Conservation (phyloP, 2,329 filamentous ascomycete genomes). For the Fusarium hainanense region DNA sequence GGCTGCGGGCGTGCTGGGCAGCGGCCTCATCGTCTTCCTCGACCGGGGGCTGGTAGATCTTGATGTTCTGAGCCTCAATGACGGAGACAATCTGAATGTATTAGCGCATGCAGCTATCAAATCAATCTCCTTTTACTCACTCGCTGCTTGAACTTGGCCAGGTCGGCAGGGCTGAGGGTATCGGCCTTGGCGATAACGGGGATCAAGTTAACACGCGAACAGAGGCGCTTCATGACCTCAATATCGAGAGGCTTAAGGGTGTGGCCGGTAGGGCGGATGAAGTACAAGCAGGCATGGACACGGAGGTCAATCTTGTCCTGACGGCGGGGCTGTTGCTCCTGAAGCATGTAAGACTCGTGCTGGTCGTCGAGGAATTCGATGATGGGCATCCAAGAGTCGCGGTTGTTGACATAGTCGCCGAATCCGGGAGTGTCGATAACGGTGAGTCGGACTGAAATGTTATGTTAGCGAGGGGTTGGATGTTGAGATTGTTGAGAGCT, state of each 20-base stretch:
- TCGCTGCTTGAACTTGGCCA: slow-evolving; percentile 94
- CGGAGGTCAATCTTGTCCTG: slow-evolving; percentile 99
- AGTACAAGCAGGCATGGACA: slow-evolving; percentile 98
- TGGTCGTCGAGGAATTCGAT: slow-evolving; percentile 99
- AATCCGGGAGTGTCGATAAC: slow-evolving; percentile 99
- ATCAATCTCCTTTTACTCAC: slow-evolving; percentile 63
- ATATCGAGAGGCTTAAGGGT: slow-evolving; percentile 98
- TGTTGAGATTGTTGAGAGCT: slow-evolving; percentile 8
- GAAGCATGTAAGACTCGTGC: slow-evolving; percentile 99
- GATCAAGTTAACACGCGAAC: slow-evolving; percentile 97
- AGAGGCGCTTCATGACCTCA: slow-evolving; percentile 99
- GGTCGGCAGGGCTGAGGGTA: slow-evolving; percentile 91
- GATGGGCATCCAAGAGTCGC: slow-evolving; percentile 99
- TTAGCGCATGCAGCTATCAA: slow-evolving; percentile 2
- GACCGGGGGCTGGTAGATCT: slow-evolving; percentile 97
- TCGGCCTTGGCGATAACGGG: slow-evolving; percentile 99
- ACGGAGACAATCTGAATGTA: slow-evolving; percentile 84
- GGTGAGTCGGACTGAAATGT: slow-evolving; percentile 84
- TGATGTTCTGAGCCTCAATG: slow-evolving; percentile 98
- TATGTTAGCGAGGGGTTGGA: slow-evolving; percentile 34
- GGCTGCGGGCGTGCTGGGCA: slow-evolving; percentile 90
- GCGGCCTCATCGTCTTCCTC: slow-evolving; percentile 99
- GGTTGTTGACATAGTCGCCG: slow-evolving; percentile 99
- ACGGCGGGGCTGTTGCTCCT: slow-evolving; percentile 98
- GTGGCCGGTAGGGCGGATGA: slow-evolving; percentile 98